Percentiles rank a stretch among this genome's conserved stretches.
phyloP scores from a whole-genome alignment of 2,329 filamentous ascomycete genomes.

The Fusarium tjaetaba region DNA sequence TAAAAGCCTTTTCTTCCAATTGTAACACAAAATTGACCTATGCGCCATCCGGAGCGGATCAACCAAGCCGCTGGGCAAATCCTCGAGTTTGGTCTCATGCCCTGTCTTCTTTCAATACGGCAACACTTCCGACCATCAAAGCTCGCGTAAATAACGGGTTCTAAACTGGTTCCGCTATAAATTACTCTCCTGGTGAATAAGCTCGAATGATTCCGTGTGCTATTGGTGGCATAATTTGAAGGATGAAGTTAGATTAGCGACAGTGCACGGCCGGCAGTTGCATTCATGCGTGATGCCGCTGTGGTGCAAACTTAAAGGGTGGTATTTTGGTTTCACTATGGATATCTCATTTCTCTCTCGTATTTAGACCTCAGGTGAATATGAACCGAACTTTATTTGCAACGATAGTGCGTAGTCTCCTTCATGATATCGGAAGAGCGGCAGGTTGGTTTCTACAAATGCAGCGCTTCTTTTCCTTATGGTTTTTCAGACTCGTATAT shows the following conservation, averaged over 20 bases:
- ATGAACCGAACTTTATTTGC: background rate
- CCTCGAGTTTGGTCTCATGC: background rate
- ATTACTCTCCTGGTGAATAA: too few species aligned
- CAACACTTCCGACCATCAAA: background rate
- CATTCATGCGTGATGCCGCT: background rate
- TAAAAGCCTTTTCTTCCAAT: background rate
- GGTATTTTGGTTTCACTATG: background rate
- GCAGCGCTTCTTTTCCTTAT: background rate
- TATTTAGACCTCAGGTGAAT: background rate
- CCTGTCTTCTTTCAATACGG: background rate
- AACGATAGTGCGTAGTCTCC: accelerated
- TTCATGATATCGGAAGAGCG: too few species aligned
- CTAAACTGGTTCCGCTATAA: background rate
- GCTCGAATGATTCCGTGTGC: background rate
- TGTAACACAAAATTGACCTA: background rate
- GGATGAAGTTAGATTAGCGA: background rate
- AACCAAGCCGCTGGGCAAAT: background rate
- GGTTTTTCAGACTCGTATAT: too few species aligned
- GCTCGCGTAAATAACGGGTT: background rate
- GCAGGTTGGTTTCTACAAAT: accelerated
- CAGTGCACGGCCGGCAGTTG: background rate
- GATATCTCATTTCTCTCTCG: background rate
- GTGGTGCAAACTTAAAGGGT: background rate
- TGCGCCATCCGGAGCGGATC: background rate
- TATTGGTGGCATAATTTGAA: background rate